Base-by-base conservation (phyloP, 2,329 filamentous ascomycete genomes). In the Paraconiothyrium sp. region DNA sequence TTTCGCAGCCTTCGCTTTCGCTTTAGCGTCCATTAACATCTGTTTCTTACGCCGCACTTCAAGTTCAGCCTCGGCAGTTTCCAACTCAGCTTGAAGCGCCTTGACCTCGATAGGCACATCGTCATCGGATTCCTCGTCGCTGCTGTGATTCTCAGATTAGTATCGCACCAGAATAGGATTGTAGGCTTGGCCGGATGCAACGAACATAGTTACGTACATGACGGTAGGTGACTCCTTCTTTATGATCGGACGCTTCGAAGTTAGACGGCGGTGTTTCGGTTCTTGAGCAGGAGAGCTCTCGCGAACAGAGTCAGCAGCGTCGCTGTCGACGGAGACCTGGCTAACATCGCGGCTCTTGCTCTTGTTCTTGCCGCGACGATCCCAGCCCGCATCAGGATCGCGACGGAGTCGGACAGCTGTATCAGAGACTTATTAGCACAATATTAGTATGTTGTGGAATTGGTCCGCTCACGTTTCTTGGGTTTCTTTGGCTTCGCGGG, bases 1-100 rank as follows among this genome's bases (percentile, higher is more conserved):
- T 20, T 47, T 67, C 60, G 41, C 54, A 10, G 43, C 32, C 30
- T 46, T 11, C 4, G 54, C 67, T 58, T 59, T 51, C 58, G 67
- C 68, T 50, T 65, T 72, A 5, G 67, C 67, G 50, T 70, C 63
- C 2, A 72, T 57, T 37, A 72, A 72, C 51, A 63, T 57, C 14
- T 68, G 65, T 54, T 66, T 71, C 11, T 73, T 50, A 13, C 70
- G 67, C 7, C 69, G 67, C 49, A 71, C 62, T 47, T 66, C 68
- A 20, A 77, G 67, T 59, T 77, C 74, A 8, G 74, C 74, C 54
- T 78, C 73, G 1, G 73, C 74, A n/a, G 72, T 59, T 35, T 76
- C 71, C 9, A 77, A 46, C 52, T 77, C 69, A 9, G 70, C 70
- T 56, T 74, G 66, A 1, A 77, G 59, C 52, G 68, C 67, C 60